These are phyloP conservation scores for Diutina pseudorugosa DNA, from an alignment of 1,139 yeast genomes.

Conservation along the genomic window DNA sequence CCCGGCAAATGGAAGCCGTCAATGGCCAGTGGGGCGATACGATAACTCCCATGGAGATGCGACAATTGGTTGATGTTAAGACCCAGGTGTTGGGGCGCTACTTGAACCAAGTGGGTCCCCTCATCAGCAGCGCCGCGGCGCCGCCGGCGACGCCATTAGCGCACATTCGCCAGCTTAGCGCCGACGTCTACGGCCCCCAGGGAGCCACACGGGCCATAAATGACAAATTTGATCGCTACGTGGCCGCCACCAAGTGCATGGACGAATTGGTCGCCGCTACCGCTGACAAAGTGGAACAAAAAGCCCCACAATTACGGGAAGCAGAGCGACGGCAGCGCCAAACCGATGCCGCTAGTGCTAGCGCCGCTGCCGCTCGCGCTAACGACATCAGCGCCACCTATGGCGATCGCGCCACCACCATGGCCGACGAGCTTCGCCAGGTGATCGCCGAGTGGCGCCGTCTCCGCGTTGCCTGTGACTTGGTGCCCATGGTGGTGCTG, in stretches of 20 bases:
- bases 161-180: background rate
- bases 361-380: background rate
- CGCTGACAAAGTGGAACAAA: background rate
- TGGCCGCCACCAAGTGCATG: background rate
- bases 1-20: background rate
- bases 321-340: background rate
- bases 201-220: background rate
- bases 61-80: background rate
- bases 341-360: background rate
- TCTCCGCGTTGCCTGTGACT: background rate
- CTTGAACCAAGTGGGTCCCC: background rate
- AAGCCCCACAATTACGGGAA: background rate
- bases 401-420: background rate
- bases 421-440: background rate
- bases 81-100: background rate
- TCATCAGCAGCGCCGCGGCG: background rate
- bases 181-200: background rate
- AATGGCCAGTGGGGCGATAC: background rate
- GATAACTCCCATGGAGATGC: background rate
- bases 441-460: background rate
- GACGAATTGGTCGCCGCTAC: background rate
- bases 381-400: background rate
- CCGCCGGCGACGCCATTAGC: background rate
- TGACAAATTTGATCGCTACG: background rate
- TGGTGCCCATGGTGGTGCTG: background rate